Base-by-base conservation (phyloP, 2,329 filamentous ascomycete species). In the Decorospora gaudefroyi region DNA sequence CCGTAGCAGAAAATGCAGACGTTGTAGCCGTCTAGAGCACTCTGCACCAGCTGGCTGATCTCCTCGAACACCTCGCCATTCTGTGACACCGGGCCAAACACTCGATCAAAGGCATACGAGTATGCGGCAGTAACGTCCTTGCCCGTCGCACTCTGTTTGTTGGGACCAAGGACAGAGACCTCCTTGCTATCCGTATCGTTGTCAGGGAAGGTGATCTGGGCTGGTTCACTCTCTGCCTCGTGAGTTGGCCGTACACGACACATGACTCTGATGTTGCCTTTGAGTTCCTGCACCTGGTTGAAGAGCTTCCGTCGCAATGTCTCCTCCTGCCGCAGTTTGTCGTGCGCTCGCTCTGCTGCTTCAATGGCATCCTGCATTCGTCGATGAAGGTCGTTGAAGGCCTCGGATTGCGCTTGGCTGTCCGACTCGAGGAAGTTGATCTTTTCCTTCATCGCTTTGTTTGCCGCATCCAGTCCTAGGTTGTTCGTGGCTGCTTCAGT, bases 1-100 rank as follows among this genome's bases (percentile, higher is more conserved):
- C 93, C 93, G 65, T 99, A 99, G 67, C 91, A 96, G 74, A 99
- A 96, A 52, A 99, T 97, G 72, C 92, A 97, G 37, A 99, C 93
- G 59, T 97, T 99, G 76, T 96, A 99, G 1, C 93, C 93, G 64
- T 99, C 93, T 26, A 99, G 78, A 0, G 95, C 93, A 58, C 89
- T 95, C 72, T 99, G 93, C 1, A 99, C 91, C 22, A 99, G 81
- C 67, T 99, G 93, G 43, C 90, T 95, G 65, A 97, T 97, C 67
- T 99, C 93, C 42, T 88, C 89, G 66, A 99, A 99, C 1, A 99
- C 85, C 55, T 95, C 87, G 12, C 83, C 78, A 65, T 99, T 99
- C 56, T 86, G 81, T 1, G 86, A 83, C 0, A 75, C 72, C 0
- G 91, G 90, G 0, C 85, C 80, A 64, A 99, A 99, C 0, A 97